Evolutionary conservation across 83 land plant species (phyloP), one percentile per base, ranked within the genome.

Genomic region (Picea abies): DNA sequence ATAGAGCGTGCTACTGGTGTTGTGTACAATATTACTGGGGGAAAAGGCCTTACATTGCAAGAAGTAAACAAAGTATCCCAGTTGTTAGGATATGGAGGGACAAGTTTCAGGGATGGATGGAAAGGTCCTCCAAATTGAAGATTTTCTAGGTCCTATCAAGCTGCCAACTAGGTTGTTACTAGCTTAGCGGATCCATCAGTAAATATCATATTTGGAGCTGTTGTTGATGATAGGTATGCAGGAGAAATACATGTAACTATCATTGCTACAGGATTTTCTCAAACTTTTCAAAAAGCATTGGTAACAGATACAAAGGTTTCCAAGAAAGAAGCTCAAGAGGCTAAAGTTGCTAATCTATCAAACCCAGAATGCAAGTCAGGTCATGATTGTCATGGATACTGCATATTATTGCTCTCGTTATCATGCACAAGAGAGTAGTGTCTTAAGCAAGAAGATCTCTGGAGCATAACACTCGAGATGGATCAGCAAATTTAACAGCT

Each of bases 181-280:
- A 98, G 99, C 76, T 87, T 97, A 82, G 98, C 99, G 64, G 99
- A 97, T 80, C 97, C 97, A n/a, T 88, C 97, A n/a, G 98, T 97
- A 32, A 97, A 97, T 84, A 96, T 96, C 26, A 96, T 97, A 82
- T 96, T 97, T 88, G 98, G 98, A 37, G 98, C 97, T 19, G 98
- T 97, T 47, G 95, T 96, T 32, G 99, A 97, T 86, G 99, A 96
- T 19, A 91, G 95, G 22, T 97, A 90, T 83, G 89, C 82, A 69
- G 99, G 99, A 8, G 94, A 94, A 81, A 85, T 97, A 65, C 99
- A 94, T 79, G 98, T 97, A 62, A 97, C 99, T 15, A 95, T 97
- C 9, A 92, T 97, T 67, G 99, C 99, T 3, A 97, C 99, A n/a
- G 99, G 99, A 22, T 97, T 95, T 82, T 92, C 99, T 0, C 98